A percentile compares a stretch with the other conserved stretches of the same genome.
Evolutionary conservation across 352 stramenopile genomes (phyloP).

Genomic region (Pythium oligandrum): DNA sequence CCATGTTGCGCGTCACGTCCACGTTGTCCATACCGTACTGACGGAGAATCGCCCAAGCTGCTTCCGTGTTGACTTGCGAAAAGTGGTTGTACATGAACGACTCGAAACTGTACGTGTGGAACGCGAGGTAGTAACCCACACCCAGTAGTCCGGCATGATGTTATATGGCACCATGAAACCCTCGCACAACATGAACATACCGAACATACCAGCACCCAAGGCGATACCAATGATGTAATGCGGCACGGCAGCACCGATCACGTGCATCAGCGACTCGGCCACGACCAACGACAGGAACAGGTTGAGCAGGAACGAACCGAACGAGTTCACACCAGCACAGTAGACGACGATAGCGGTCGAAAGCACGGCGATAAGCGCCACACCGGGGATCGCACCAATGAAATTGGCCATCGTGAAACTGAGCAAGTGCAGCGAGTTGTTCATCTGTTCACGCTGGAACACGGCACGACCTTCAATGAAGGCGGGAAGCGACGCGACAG

Average conservation of each 20-base stretch:
- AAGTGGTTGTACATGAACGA: constrained; percentile 86
- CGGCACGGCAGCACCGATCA: constrained; percentile 71
- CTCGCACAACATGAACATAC: constrained; percentile 86
- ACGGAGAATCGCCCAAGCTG: constrained; percentile 25
- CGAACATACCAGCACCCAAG: constrained; percentile 70
- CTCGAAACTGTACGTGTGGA: constrained; percentile 87
- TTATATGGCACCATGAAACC: constrained; percentile 77
- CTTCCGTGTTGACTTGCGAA: constrained; percentile 16
- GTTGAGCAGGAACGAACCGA: constrained; percentile 62
- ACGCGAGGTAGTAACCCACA: constrained; percentile 84
- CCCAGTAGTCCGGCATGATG: constrained; percentile 68
- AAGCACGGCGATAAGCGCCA: constrained; percentile 48
- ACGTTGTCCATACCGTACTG: constrained; percentile 57
- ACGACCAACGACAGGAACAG: constrained; percentile 73
- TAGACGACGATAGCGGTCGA: constrained; percentile 46
- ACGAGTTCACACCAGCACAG: constrained; percentile 47
- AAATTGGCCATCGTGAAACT: constrained; percentile 78
- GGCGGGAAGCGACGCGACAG: constrained; percentile 80
- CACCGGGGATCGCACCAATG: constrained; percentile 60
- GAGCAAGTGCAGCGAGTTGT: constrained; percentile 68
- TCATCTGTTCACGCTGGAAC: constrained; percentile 79
- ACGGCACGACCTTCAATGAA: constrained; percentile 82
- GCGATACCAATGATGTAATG: constrained; percentile 88
- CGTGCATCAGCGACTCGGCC: constrained; percentile 76
- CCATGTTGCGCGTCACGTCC: constrained; percentile 46